Evolutionary conservation across 768 basidiomycete species (phyloP), one percentile per base, ranked within the genome.

Genomic region (Agaricus subrufescens): DNA sequence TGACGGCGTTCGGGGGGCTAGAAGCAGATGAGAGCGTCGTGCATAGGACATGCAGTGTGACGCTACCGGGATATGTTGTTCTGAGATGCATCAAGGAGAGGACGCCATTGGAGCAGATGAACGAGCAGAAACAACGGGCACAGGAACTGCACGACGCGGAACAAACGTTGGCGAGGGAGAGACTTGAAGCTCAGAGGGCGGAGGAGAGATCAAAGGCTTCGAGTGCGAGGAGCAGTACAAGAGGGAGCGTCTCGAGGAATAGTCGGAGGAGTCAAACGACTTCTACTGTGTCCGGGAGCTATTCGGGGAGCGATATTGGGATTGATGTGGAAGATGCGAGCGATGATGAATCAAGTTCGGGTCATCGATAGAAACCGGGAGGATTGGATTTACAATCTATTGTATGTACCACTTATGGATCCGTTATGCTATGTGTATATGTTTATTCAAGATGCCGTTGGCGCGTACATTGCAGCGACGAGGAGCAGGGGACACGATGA

Each of bases 1-100:
- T 79, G 51, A 81, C 82, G 31, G 76, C 80, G 69, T 91, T 81
- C 60, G 88, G 83, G 1, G 90, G 90, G 8, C 66, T 91, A 37
- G 71, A 69, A 53, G 25, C 63, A 15, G 78, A 83, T 62, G 77
- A 81, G 9, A 52, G 65, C 9, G 62, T 74, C 27, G 73, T 84
- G 46, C 68, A 65, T 62, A 73, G 72, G 12, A 60, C 78, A 2
- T 77, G 77, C 56, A 78, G 76, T 49, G 82, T 73, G 51, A 65
- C 69, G 62, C 83, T 23, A 83, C 87, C 38, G 82, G 83, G 68
- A 79, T 79, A 52, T 82, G 86, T 60, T 3, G 79, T 83, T 60
- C 61, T 90, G 54, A 73, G 75, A 61, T 87, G 84, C 63, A 51
- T 74, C 34, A 72, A 67, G 25, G 69, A 72, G 34, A 79, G 79